phyloP scores from a whole-genome alignment of 2,329 filamentous ascomycete genomes.

The Fusarium decemcellulare region DNA sequence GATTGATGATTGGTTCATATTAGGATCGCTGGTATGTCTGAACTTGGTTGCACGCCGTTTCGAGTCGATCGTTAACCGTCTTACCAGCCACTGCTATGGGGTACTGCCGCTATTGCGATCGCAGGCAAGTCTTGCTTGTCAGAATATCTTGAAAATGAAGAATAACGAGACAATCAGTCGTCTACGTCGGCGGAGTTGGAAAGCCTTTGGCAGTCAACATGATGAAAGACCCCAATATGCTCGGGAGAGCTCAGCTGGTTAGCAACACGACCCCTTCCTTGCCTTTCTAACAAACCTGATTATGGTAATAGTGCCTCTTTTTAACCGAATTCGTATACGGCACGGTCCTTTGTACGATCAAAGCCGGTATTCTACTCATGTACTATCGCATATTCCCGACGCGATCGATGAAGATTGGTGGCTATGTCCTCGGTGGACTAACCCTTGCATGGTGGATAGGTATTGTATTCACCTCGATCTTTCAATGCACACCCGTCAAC shows the following conservation, averaged over 20 bases:
- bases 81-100: neutral
- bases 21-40: neutral
- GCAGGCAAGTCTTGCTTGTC: neutral
- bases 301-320: neutral
- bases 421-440: neutral
- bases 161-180: neutral
- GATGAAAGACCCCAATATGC: neutral
- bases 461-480: neutral
- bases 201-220: neutral
- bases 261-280: neutral
- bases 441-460: conserved; percentile 3
- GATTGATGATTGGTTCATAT: conserved; percentile 3
- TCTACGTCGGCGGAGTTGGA: neutral
- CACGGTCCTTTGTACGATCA: neutral
- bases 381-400: conserved; percentile 4
- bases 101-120: neutral
- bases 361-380: conserved; percentile 5
- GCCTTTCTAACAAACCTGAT: neutral
- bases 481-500: neutral
- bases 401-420: conserved; percentile 1
- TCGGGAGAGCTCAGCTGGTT: conserved; percentile 4
- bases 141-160: neutral
- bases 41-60: neutral
- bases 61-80: neutral
- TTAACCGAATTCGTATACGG: conserved; percentile 5